These are phyloP conservation scores for Rubia balearica DNA, from an alignment of 305 asterid species.

Conservation along the genomic window DNA sequence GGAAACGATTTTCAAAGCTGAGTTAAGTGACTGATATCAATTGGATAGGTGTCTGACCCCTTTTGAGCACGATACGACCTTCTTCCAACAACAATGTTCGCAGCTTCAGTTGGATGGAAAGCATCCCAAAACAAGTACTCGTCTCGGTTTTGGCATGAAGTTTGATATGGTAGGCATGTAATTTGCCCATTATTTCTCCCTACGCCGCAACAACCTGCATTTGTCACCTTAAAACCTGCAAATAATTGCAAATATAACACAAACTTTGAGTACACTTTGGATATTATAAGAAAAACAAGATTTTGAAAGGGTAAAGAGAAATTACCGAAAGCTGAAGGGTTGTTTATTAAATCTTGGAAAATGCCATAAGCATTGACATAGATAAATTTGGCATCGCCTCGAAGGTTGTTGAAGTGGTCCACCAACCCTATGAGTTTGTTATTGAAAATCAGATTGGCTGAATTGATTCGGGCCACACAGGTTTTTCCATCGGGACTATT, in stretches of 20 bases:
- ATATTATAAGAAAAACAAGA: not conserved
- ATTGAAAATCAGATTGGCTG: slow-evolving; percentile 37
- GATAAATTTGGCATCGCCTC: slow-evolving; percentile 31
- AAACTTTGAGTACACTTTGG: no score
- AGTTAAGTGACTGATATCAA: slow-evolving; percentile 35
- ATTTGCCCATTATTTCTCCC: slow-evolving; percentile 48
- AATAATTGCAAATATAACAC: not conserved
- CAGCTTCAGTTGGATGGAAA: slow-evolving; percentile 42
- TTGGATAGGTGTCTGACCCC: slow-evolving; percentile 36
- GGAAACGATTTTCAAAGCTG: slow-evolving; percentile 12
- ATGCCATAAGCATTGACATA: slow-evolving; percentile 35
- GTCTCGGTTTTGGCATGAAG: slow-evolving; percentile 34
- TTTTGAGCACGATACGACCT: slow-evolving; percentile 40
- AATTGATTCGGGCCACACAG: slow-evolving; percentile 26
- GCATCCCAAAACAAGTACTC: slow-evolving; percentile 47
- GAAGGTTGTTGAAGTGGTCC: slow-evolving; percentile 26
- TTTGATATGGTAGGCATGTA: slow-evolving; percentile 38
- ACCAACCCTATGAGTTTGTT: slow-evolving; percentile 27
- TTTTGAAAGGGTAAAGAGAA: not conserved
- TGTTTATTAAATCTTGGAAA: slow-evolving; percentile 32
- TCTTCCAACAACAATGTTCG: slow-evolving; percentile 33
- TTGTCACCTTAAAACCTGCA: slow-evolving; percentile 41
- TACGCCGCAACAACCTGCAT: slow-evolving; percentile 45
- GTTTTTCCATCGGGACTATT: slow-evolving; percentile 39
- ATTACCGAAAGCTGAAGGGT: slow-evolving; percentile 31